Percentiles rank a stretch among this genome's conserved stretches.
Conservation (phyloP, 352 stramenopile genomes). For the Pythium folliculosum region DNA sequence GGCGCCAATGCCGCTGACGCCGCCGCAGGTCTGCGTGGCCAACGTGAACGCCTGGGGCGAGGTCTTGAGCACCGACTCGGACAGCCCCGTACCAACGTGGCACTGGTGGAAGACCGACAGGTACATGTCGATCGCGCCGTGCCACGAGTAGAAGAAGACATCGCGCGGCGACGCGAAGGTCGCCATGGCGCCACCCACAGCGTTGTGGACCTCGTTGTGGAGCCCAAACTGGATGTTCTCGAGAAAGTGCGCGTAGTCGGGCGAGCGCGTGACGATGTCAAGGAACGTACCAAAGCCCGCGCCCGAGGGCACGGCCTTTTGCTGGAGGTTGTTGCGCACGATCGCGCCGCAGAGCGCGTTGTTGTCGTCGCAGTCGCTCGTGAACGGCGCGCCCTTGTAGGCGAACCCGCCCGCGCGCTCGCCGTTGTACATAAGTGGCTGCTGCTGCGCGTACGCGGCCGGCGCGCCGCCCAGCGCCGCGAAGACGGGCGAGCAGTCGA, state of each 20-base stretch:
- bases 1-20: slow-evolving; percentile 40
- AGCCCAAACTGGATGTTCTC: slow-evolving; percentile 61
- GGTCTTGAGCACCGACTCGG: slow-evolving; percentile 42
- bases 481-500: slow-evolving; percentile 67
- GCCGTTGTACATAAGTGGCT: slow-evolving; percentile 32
- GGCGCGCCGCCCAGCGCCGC: slow-evolving; percentile 41
- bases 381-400: slow-evolving; percentile 38
- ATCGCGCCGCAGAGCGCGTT: slow-evolving; percentile 36
- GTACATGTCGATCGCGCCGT: slow-evolving; percentile 69
- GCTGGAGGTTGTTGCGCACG: slow-evolving; percentile 47
- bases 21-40: slow-evolving; percentile 46
- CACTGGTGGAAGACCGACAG: slow-evolving; percentile 69
- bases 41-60: slow-evolving; percentile 50
- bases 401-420: slow-evolving; percentile 35
- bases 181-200: slow-evolving; percentile 52
- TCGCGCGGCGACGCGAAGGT: slow-evolving; percentile 55
- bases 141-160: slow-evolving; percentile 74
- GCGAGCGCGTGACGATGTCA: slow-evolving; percentile 47
- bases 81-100: slow-evolving; percentile 42
- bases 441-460: slow-evolving; percentile 17
- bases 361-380: slow-evolving; percentile 45
- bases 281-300: slow-evolving; percentile 58
- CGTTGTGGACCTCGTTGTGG: slow-evolving; percentile 64
- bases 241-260: slow-evolving; percentile 60
- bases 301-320: slow-evolving; percentile 39